Base-by-base conservation (phyloP, 2,329 filamentous ascomycete species). In the Alternaria brassicicola region DNA sequence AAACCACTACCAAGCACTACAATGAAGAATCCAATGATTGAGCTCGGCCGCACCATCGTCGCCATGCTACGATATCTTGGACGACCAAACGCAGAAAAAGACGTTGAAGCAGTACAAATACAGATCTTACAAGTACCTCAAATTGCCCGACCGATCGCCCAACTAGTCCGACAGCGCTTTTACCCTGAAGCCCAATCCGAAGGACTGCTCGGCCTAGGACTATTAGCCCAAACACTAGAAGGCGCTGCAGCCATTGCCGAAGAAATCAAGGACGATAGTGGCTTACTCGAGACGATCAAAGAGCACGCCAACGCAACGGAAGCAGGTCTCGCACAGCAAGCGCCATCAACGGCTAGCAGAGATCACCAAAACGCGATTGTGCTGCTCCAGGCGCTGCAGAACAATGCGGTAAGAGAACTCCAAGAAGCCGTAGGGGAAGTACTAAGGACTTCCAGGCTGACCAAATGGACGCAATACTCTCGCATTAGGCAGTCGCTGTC, bases 21-120 rank as follows among this genome's bases (percentile, higher is more conserved):
- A 1, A 76, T 77, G 74, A 77, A 76, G 57, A 76, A 75, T n/a
- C 62, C 72, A n/a, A 70, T 67, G 62, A 68, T 77, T 31, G 75
- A 78, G 59, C 61, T 75, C 12, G 71, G 70, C 1, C 64, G 72
- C 1, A 69, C 67, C 6, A 67, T 76, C 5, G 62, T 76, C n/a
- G 61, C 67, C 17, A 60, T 67, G 52, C 47, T 67, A 21, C 55
- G 64, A 23, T 60, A 63, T 17, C 60, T 71, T 1, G 66, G 65
- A 19, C 62, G 65, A 26, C 56, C 63, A 3, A 64, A 65, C 23
- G 46, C 63, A 23, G 66, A 68, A 36, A 65, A 68, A 38, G 66
- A 73, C 15, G 57, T 66, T 13, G 65, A 70, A 45, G 62, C 65
- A 35, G 58, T 74, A 7, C 52, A 65, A 25, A 55, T 64, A 38